Base-by-base conservation (phyloP, 495 filamentous ascomycete species). In the Hyaloscypha finlandica region DNA sequence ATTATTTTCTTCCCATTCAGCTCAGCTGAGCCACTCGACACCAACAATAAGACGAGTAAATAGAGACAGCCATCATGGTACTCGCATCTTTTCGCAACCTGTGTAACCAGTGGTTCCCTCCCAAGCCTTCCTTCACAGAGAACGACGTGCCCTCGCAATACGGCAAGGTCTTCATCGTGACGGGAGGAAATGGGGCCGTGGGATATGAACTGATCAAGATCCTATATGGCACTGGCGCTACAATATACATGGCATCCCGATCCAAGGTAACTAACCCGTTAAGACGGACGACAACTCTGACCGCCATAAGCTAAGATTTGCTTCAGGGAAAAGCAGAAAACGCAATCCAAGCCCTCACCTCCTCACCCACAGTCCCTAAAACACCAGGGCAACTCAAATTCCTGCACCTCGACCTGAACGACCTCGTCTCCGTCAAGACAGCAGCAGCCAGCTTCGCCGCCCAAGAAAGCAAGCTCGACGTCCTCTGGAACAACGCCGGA, bases 401-500 rank as follows among this genome's bases (percentile, higher is more conserved):
- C 66, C 76, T 87, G 2, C 63, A 72, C 16, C 73, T 88, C 16
- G 71, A 80, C 4, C 80, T 88, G 0, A 69, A 77, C 32, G 82
- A 87, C 66, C 75, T 88, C 6, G 66, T 71, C 4, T 81, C 78
- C 14, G 81, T 88, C 65, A 84, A 82, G 65, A 37, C 75, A 0
- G 73, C 84, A 0, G 85, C 79, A 4, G 35, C 81, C 9, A 64
- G 68, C 8, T 84, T 86, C 69, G 67, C 68, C 0, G 35, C 57
- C 0, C 61, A 74, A 32, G 82, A 85, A 71, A 65, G 65, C 6
- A 70, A 77, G 22, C 77, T 88, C 0, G 79, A 87, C 59, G 78
- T 85, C 8, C 76, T 88, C 0, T 86, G 77, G 70, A 85, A 86
- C 67, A 86, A 87, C 66, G 84, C 85, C 0, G 85, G 85, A 4